Conservation (phyloP, 2,329 filamentous ascomycete species). For the Aspergillus sp. region DNA sequence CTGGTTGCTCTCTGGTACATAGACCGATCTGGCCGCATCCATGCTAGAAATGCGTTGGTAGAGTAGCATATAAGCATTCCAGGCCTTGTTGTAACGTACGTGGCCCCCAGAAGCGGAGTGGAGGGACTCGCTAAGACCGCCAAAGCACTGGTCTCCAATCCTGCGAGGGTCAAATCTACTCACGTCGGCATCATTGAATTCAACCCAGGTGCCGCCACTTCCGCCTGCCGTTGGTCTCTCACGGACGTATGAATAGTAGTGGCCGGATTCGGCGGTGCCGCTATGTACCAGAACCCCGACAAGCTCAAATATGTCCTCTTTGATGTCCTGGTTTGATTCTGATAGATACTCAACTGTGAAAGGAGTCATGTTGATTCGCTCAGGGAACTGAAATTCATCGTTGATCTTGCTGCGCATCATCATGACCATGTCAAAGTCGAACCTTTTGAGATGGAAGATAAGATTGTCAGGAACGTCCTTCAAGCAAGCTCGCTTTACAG, state of each 20-base stretch:
- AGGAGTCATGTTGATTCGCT: slow-evolving; percentile 79
- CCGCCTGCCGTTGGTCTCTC: slow-evolving; percentile 66
- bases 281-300: slow-evolving; percentile 95
- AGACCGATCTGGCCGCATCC: slow-evolving; percentile 55
- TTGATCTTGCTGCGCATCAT: slow-evolving; percentile 91
- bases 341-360: slow-evolving; percentile 88
- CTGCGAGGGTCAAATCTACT: slow-evolving; percentile 72
- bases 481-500: slow-evolving; percentile 85
- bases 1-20: slow-evolving; percentile 51
- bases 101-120: slow-evolving; percentile 52
- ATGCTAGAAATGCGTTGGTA: slow-evolving; percentile 81
- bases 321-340: slow-evolving; percentile 58
- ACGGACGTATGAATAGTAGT: slow-evolving; percentile 96
- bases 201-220: slow-evolving; percentile 69
- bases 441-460: slow-evolving; percentile 85
- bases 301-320: slow-evolving; percentile 83
- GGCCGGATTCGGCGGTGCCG: slow-evolving; percentile 89
- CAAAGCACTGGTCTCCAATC: slow-evolving; percentile 79
- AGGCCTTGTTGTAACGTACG: slow-evolving; percentile 65
- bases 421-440: slow-evolving; percentile 61
- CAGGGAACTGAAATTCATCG: slow-evolving; percentile 88
- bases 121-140: slow-evolving; percentile 65
- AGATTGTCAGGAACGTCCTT: slow-evolving; percentile 92
- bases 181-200: slow-evolving; percentile 93
- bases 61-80: slow-evolving; percentile 97